A percentile compares a stretch with the other conserved stretches of the same genome.
Evolutionary conservation across 148 eudicot genomes (phyloP).

Genomic region (Heliamphora exappendiculata): DNA sequence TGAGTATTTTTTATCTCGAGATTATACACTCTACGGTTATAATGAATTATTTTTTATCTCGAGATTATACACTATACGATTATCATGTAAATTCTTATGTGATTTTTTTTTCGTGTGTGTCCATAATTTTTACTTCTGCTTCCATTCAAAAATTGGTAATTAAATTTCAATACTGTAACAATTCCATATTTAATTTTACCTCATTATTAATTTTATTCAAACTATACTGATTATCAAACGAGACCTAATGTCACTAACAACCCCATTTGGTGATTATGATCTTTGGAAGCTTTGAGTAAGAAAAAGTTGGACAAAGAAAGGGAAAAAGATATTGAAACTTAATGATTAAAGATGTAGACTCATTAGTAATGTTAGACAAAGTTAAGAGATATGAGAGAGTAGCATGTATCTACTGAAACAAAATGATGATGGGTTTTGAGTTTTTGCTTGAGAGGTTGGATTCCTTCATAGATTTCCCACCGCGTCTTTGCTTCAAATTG

Average conservation of each 20-base stretch:
- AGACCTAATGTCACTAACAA: constrained; percentile 9
- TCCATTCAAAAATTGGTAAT: no score
- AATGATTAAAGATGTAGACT: constrained; percentile 33
- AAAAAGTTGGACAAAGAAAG: constrained; percentile 7
- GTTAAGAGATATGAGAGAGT: neutral
- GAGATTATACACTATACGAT: no score
- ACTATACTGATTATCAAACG: no score
- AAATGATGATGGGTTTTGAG: constrained; percentile 19
- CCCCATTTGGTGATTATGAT: constrained; percentile 22
- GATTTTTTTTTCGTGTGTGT: no score
- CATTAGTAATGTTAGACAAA: constrained; percentile 1
- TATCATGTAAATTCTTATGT: no score
- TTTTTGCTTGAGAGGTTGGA: constrained; percentile 22
- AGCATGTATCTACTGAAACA: constrained; percentile 20
- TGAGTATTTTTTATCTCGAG: no score
- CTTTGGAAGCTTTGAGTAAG: constrained; percentile 18
- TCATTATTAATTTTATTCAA: no score
- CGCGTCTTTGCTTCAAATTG: constrained; percentile 15
- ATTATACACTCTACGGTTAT: no score
- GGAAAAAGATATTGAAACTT: neutral
- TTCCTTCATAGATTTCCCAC: neutral
- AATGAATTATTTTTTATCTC: no score
- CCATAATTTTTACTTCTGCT: no score
- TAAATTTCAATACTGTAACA: no score
- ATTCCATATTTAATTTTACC: no score